Conservation (phyloP, 192 early-diverging fungal genomes). For the Phlyctochytrium arcticum region DNA sequence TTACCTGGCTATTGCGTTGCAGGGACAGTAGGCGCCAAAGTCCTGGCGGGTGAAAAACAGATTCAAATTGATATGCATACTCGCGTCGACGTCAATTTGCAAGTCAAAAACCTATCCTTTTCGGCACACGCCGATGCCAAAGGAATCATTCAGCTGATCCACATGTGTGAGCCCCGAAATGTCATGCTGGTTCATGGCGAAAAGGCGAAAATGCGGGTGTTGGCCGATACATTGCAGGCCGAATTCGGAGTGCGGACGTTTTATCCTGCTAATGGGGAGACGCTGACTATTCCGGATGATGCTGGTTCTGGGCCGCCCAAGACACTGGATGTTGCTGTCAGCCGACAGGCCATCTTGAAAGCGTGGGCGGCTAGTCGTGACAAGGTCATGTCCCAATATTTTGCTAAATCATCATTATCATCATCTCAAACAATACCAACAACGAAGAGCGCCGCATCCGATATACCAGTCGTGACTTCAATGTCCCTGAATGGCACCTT, state of each 20-base stretch:
- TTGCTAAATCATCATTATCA: no score
- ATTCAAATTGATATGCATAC: slow-evolving; percentile 81
- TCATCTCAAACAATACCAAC: no score
- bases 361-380: no score
- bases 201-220: slow-evolving; percentile 77
- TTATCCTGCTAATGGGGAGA: slow-evolving; percentile 84
- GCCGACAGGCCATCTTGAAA: no score
- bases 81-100: slow-evolving; percentile 70
- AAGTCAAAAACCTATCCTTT: slow-evolving; percentile 92
- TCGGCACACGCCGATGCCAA: slow-evolving; percentile 97
- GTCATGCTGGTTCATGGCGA: slow-evolving; percentile 94
- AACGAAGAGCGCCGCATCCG: no score
- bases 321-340: no score
- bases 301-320: no score
- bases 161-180: slow-evolving; percentile 82
- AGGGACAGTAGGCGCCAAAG: slow-evolving; percentile 92
- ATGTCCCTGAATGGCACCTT: no score
- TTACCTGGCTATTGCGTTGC: slow-evolving; percentile 97
- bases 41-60: slow-evolving; percentile 80
- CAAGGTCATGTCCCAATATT: no score
- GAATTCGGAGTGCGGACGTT: slow-evolving; percentile 82
- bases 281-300: no score
- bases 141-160: slow-evolving; percentile 94
- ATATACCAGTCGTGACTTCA: no score
- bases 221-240: slow-evolving; percentile 75